phyloP scores from a whole-genome alignment of 2,329 filamentous ascomycete genomes.

The Colletotrichum melonis region DNA sequence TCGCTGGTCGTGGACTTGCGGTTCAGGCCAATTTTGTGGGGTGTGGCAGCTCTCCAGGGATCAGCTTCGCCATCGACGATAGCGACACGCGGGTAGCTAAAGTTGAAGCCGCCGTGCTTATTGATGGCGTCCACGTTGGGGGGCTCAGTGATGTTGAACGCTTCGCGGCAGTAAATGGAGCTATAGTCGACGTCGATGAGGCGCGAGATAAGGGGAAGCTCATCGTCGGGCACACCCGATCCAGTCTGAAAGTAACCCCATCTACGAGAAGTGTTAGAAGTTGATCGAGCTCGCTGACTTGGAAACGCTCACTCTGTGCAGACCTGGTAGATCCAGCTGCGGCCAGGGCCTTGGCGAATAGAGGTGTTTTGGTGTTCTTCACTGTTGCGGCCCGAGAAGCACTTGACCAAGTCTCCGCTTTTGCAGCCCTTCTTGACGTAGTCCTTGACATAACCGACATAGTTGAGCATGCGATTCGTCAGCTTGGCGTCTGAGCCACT shows the following conservation, averaged over 20 bases:
- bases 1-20: conserved; percentile 71
- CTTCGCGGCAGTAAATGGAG: conserved; percentile 70
- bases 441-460: conserved; percentile 57
- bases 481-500: conserved; percentile 51
- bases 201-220: conserved; percentile 78
- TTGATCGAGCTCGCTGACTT: neutral
- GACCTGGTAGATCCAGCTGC: conserved; percentile 64
- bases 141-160: conserved; percentile 75
- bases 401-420: conserved; percentile 41
- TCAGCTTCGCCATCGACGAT: conserved; percentile 82
- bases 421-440: conserved; percentile 40
- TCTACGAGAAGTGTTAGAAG: conserved; percentile 49
- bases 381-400: conserved; percentile 44
- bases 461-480: conserved; percentile 61
- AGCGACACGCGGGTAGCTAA: conserved; percentile 80
- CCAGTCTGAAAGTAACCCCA: conserved; percentile 87
- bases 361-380: conserved; percentile 37
- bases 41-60: conserved; percentile 81
- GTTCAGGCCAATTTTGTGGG: conserved; percentile 72
- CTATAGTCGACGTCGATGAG: conserved; percentile 73
- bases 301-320: conserved; percentile 60
- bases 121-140: conserved; percentile 77
- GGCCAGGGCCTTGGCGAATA: conserved; percentile 40
- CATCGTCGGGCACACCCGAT: conserved; percentile 71
- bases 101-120: conserved; percentile 78